Evolutionary conservation across 352 stramenopile species (phyloP), one percentile per base, ranked within the genome.

Genomic region (Saprolegnia diclina): DNA sequence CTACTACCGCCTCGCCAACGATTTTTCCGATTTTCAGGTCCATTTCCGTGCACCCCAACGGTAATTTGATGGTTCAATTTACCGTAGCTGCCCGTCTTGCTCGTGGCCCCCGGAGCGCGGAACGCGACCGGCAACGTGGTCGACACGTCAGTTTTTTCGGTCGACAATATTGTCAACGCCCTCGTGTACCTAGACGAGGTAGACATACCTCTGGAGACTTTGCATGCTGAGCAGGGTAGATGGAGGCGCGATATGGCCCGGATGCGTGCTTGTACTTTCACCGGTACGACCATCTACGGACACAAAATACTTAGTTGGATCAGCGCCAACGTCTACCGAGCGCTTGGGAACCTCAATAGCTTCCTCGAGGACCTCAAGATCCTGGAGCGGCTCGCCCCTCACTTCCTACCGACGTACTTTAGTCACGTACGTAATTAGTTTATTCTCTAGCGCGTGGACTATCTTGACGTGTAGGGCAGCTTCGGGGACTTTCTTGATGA

Each of bases 191-290:
- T 89, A 24, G 74, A 79, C 22, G 79, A 69, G 32, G 63, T 68
- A 48, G 13, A n/a, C n/a, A 21, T 16, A n/a, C 26, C 29, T 44
- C 5, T 40, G 19, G 19, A 24, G n/a, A n/a, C n/a, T n/a, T n/a
- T n/a, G n/a, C n/a, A n/a, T n/a, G n/a, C n/a, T n/a, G n/a, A n/a
- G n/a, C n/a, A n/a, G n/a, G n/a, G n/a, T 48, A 89, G 63, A 62
- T 87, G 24, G 81, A 87, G 46, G 77, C 69, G 53, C 78, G 81
- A 1, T 89, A 89, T 26, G 81, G 79, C 2, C 81, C 79, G 0
- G 79, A 89, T 54, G 32, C 77, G 9, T 85, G 77, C 64, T 29
- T 87, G 22, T 87, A 86, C 62, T 87, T 89, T 42, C 81, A 89
- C 62, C 76, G 81, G 32, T 69, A 62, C 11, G 2, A 14, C 22